Evolutionary conservation across 2,329 filamentous ascomycete genomes (phyloP).

Genomic region (Pseudocercospora vitis): DNA sequence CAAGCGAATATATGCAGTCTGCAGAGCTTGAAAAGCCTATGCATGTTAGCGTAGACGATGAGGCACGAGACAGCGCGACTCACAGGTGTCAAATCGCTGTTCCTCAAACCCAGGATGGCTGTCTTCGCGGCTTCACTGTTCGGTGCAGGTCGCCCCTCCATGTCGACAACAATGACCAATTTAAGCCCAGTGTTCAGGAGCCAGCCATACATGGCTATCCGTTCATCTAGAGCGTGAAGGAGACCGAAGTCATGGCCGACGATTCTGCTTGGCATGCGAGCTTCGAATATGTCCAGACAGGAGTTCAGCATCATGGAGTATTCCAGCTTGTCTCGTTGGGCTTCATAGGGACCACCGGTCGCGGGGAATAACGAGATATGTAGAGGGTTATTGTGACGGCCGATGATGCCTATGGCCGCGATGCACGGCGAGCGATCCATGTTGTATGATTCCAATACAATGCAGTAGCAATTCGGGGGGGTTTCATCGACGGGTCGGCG

Average conservation of each 20-base stretch:
- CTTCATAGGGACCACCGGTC: constrained; percentile 25
- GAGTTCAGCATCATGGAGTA: constrained; percentile 89
- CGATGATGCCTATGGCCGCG: constrained; percentile 90
- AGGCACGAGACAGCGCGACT: not conserved
- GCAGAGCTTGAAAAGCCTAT: constrained; percentile 83
- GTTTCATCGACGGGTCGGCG: not conserved
- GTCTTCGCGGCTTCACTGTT: constrained; percentile 34
- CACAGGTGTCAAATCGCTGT: constrained; percentile 83
- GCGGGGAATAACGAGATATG: constrained; percentile 89
- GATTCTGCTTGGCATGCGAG: constrained; percentile 71
- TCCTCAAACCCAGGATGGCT: constrained; percentile 67
- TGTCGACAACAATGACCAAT: constrained; percentile 86
- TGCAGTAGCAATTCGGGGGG: no score
- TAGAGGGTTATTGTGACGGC: constrained; percentile 93
- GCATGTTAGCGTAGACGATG: not conserved
- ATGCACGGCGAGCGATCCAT: constrained; percentile 67
- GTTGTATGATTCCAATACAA: not conserved
- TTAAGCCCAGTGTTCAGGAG: constrained; percentile 94
- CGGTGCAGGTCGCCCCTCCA: constrained; percentile 66
- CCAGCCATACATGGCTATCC: constrained; percentile 91
- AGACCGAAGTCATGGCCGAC: constrained; percentile 84
- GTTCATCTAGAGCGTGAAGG: constrained; percentile 89
- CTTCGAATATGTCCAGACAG: constrained; percentile 90
- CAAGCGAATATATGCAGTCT: constrained; percentile 84
- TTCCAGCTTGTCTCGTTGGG: constrained; percentile 70